Evolutionary conservation across 2,329 filamentous ascomycete species (phyloP), one percentile per base, ranked within the genome.

Genomic region (Nemania serpens): DNA sequence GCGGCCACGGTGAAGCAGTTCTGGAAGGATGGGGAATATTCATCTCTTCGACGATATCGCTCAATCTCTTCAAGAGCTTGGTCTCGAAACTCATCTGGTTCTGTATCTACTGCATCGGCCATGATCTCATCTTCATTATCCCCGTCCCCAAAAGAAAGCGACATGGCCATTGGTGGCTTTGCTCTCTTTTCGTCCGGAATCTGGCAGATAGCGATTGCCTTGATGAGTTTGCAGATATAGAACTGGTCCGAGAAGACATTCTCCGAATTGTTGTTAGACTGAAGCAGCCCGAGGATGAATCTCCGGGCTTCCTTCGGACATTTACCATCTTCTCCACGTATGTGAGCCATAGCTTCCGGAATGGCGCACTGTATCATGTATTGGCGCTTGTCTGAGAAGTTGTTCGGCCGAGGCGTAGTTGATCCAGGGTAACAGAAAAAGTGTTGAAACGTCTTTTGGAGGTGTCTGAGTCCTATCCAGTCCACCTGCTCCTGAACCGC

Each of bases 181-280:
- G 66, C 65, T n/a, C 75, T 75, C 54, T 71, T 72, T 53, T 77
- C 75, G 43, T 77, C 74, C 0, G 82, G 81, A 50, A 88, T 80
- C 25, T 88, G 77, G n/a, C 84, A 86, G 0, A 80, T 81, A 1
- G 86, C 82, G 25, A 89, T 75, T 0, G 83, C 81, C 43, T 82
- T 79, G 9, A 99, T 90, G 22, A 99, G 81, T 20, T 84, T 90
- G 7, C 92, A 88, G 55, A 99, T 86, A 72, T 97, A 99, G 70
- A 91, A 88, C 64, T 93, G 89, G 70, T 99, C 96, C 5, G 93
- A 97, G 71, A 87, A 96, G 51, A 88, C 77, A 69, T 99, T 99
- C 62, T 91, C 89, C 2, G 90, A 88, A 72, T 99, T 99, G 76
- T 99, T 93, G 72, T 99, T 99, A 78, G 93, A 94, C 50, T 91